Evolutionary conservation across 163 green algal species (phyloP), one percentile per base, ranked within the genome.

Genomic region (Chlamydomonas reinhardtii): DNA sequence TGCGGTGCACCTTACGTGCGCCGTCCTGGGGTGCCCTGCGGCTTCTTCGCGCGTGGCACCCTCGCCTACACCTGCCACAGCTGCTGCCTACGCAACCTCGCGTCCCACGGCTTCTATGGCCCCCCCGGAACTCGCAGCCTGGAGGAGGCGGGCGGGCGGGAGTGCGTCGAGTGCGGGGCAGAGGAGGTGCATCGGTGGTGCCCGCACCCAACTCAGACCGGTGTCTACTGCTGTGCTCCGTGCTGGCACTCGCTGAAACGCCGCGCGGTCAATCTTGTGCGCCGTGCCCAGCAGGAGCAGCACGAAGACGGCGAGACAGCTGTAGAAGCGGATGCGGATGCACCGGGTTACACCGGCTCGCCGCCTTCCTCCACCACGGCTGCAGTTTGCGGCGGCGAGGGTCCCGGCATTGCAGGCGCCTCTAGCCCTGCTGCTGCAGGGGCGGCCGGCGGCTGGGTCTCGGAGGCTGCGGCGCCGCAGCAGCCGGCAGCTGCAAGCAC

Each of bases 21-120:
- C 11, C 73, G 12, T 25, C 11, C 2, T n/a, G n/a, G 24, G 0
- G 24, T 0, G 2, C 8, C 16, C 12, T 52, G 2, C 25, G 74
- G 74, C 74, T 82, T 82, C 54, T 82, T 82, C 27, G 59, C 75
- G 8, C 75, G 22, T 25, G 59, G 59, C 75, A 62, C 20, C 59
- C 59, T 29, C 27, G 75, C 61, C 20, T 82, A 73, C 34, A 82
- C 75, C 32, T 82, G 75, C 35, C 0, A 73, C 75, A 39, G 6
- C 11, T 82, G 75, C 62, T 82, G 75, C 75, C 32, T 1, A 0
- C 24, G 11, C 35, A 82, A 82, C 56, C 32, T 16, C 17, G 25
- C 2, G 12, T 19, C 14, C 1, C 16, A 43, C 34, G 62, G 76
- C 62, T 83, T 83, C 76, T 83, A 83, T n/a, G 76, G 76, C 35